Evolutionary conservation across 2,329 filamentous ascomycete genomes (phyloP), one percentile per base, ranked within the genome.

Genomic region (Penicillium sp.): DNA sequence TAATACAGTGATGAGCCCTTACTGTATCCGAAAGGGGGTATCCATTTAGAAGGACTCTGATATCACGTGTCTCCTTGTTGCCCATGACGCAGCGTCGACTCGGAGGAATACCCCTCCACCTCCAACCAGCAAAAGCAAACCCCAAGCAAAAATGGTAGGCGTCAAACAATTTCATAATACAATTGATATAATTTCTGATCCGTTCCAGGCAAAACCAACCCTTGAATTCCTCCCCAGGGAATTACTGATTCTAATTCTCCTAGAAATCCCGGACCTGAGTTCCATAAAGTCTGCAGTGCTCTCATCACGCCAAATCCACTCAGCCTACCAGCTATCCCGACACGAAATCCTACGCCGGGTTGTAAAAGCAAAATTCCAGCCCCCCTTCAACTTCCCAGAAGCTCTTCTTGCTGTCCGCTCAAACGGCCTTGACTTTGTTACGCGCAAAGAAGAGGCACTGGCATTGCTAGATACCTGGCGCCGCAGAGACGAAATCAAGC

Each of bases 391-490:
- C 7, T 50, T 61, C 2, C 7, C 27, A 4, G 63, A 64, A 20
- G 60, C 59, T 15, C 27, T 64, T 10, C 34, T 49, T 24, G 60
- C 61, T 8, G 27, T 61, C 12, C 61, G 61, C 23, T 62, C 63
- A 2, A 47, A 46, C 46, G 52, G 49, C 1, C 23, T 64, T 1
- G 24, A 47, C 3, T 17, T 44, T 10, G 10, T 1, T 10, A 3
- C n/a, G 15, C 34, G 56, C 9, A 52, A 43, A n/a, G 51, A 51
- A 4, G 45, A 54, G 2, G 56, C 55, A 3, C 58, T 61, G 40
- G 51, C 50, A 1, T 18, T 63, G 3, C 18, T 64, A 4, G 58
- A 63, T n/a, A 17, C 17, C 7, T 49, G 58, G 49, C 53, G 55
- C 8, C 60, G 58, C 21, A 56, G 40, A 23, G 39, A 59, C 10